These are phyloP conservation scores for Sporobolomyces pararoseus DNA, from an alignment of 768 basidiomycete genomes.

Conservation along the genomic window DNA sequence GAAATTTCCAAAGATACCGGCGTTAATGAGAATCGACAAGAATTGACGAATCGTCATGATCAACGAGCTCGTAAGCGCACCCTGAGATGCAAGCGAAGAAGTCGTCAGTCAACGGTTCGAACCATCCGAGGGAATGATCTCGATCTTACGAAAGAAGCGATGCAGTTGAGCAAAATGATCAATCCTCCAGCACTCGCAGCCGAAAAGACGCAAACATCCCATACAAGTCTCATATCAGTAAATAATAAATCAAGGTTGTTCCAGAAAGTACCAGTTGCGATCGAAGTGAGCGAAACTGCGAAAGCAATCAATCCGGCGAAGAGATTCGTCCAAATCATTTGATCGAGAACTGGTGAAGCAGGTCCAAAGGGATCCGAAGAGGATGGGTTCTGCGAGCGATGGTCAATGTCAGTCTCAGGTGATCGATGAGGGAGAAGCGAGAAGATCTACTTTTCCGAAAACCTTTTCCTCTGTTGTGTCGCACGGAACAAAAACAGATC, in stretches of 20 bases:
- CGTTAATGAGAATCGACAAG: constrained; percentile 45
- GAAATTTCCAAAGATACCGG: constrained; percentile 45
- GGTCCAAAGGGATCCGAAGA: constrained; percentile 41
- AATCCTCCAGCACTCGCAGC: constrained; percentile 35
- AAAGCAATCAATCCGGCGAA: constrained; percentile 37
- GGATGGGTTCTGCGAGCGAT: constrained; percentile 19
- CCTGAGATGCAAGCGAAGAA: constrained; percentile 8
- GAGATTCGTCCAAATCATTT: constrained; percentile 42
- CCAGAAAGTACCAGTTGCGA: constrained; percentile 25
- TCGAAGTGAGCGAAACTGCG: constrained; percentile 16
- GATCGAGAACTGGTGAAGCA: constrained; percentile 36
- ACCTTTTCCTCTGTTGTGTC: constrained; percentile 34
- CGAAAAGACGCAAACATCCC: constrained; percentile 38
- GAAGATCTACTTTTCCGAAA: constrained; percentile 36
- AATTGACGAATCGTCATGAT: constrained; percentile 45
- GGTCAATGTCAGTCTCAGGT: background rate
- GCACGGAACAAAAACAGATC: background rate
- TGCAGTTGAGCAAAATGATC: constrained; percentile 43
- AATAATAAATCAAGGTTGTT: constrained; percentile 33
- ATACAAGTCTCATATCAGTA: background rate
- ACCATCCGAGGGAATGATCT: background rate
- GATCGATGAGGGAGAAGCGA: background rate
- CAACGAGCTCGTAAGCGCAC: constrained; percentile 32
- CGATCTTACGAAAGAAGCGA: constrained; percentile 37
- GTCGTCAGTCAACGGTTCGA: background rate